Evolutionary conservation across 2,329 filamentous ascomycete genomes (phyloP), one percentile per base, ranked within the genome.

Genomic region (Dothistroma pini): DNA sequence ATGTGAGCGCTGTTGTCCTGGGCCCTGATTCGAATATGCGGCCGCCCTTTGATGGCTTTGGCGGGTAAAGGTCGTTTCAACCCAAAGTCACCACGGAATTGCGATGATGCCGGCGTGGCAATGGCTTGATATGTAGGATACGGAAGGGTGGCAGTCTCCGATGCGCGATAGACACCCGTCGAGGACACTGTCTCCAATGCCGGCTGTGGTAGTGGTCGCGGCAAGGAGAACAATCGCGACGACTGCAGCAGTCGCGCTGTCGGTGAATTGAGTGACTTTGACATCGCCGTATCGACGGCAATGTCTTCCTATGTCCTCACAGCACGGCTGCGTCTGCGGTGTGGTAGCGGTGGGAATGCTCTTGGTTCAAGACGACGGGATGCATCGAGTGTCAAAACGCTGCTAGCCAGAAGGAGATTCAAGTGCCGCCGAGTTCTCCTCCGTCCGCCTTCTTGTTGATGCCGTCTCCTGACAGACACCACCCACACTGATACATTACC

Each of bases 201-300:
- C 11, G 90, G 86, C 48, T 82, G 78, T 19, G 89, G 86, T 56
- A 97, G 83, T 22, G 91, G 86, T 61, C 86, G 83, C 14, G 93
- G 93, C 59, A 97, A 82, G 25, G 93, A 89, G 79, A 97, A 97
- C 69, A 97, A 84, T 68, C 93, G 90, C 61, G 93, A 97, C 62
- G 87, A 86, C 75, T 93, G 88, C 72, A 97, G 84, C 68, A 97
- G 83, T 64, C 83, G 83, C 58, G 85, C 84, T 57, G 85, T 84
- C 35, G 86, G 86, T 63, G 86, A 88, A 63, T 67, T 68, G 58
- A 76, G 74, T 41, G 73, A 70, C 62, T 75, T 75, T 25, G 74
- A 75, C 74, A 75, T 75, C 56, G 52, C 56, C 49, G 52, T 29
- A 31, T 19, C 25, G n/a, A 59, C 25, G 56, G 21, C 56, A 49